Base-by-base conservation (phyloP, 805 yeast genomes). In the Spathaspora passalidarum region DNA sequence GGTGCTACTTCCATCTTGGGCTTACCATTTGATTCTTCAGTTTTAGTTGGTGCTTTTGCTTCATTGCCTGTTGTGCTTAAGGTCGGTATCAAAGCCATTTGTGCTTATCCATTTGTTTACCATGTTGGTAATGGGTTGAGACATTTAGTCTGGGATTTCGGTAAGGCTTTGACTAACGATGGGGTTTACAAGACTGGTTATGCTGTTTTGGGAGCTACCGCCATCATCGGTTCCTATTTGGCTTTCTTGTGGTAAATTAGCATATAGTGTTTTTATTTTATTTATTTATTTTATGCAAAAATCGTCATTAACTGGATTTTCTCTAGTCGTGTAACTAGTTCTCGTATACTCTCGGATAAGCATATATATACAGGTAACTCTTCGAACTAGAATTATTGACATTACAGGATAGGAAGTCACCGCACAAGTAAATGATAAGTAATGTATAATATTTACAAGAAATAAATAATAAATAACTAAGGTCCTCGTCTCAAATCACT, bases 111-210 rank as follows among this genome's bases (percentile, higher is more conserved):
- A 54, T 89, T 94, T 68, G 86, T 86, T 23, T 90, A 80, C 85
- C 99, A 94, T 69, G 60, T 79, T 40, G 80, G 76, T 64, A 89
- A 91, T 65, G 97, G 98, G 58, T 49, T 92, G 52, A 88, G 99
- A 79, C 99, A 94, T 67, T 73, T 92, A 68, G 62, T 88, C 46
- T 94, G 99, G 99, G 99, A 94, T 66, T 65, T 82, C 44, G 96
- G 96, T 65, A 75, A 72, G 55, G 87, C 85, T 67, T 78, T 92
- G 63, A 79, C 90, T 50, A 61, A 88, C 56, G 81, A 85, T 62
- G 97, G 96, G 56, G 97, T 94, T 47, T 86, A 87, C 81, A 81
- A 85, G 71, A 90, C 97, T 32, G 98, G 97, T 52, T 88, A 88
- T 69, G 72, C 80, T 40, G 96, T 89, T 16, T 65, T 90, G 47